phyloP scores from a whole-genome alignment of 148 eudicot species.

The Agrostemma githago region DNA sequence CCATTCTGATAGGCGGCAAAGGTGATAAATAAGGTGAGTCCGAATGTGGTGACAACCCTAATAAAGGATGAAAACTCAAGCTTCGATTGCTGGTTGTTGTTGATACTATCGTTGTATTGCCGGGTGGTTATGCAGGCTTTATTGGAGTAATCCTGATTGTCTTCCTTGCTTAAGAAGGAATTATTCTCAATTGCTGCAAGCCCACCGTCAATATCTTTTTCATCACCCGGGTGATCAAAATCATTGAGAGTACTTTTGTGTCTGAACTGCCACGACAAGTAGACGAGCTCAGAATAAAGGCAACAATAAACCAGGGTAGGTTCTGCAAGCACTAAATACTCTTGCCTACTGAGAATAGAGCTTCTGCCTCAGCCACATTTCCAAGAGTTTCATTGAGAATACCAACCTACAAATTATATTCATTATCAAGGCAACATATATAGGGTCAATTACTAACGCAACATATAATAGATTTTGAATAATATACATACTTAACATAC shows the following conservation, averaged over 20 bases:
- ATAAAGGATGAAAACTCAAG: background rate
- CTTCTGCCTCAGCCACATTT: too few relatives aligned
- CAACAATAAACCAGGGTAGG: too few relatives aligned
- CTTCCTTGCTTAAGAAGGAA: background rate
- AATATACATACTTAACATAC: too few relatives aligned
- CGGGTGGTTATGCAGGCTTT: background rate
- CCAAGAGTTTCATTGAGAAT: too few relatives aligned
- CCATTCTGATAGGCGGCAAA: background rate
- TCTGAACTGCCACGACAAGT: background rate
- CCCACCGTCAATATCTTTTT: background rate
- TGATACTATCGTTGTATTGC: background rate
- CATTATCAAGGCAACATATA: too few relatives aligned
- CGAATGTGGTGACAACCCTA: background rate
- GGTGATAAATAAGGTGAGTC: background rate
- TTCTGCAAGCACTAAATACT: too few relatives aligned
- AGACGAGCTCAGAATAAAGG: background rate
- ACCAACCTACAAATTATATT: too few relatives aligned
- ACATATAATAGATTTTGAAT: too few relatives aligned
- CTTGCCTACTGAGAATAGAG: too few relatives aligned
- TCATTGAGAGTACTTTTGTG: background rate
- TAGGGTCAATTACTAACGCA: too few relatives aligned
- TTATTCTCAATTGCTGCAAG: background rate
- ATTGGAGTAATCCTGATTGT: background rate
- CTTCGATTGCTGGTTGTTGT: background rate
- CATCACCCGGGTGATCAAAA: background rate